Percentiles rank a stretch among this genome's conserved stretches.
Conservation (phyloP, 306 rosid genomes). For the Potentilla sterilis region DNA sequence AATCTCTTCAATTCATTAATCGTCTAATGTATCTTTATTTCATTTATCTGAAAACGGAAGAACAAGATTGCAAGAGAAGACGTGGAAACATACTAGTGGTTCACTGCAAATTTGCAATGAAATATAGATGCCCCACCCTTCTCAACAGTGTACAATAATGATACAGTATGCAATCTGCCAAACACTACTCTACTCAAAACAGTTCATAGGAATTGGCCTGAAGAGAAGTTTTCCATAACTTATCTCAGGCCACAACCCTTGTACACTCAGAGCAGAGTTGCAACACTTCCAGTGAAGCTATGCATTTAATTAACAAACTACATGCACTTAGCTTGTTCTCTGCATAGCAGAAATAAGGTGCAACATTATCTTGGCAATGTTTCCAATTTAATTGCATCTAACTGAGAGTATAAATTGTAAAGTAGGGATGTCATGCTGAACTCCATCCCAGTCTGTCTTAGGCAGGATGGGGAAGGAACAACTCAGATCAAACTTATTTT, state of each 20-base stretch:
- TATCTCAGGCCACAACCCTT: slow-evolving; percentile 13
- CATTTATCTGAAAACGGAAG: neutral
- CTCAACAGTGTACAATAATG: neutral
- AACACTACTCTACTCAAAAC: neutral
- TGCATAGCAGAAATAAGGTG: neutral
- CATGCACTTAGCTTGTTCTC: neutral
- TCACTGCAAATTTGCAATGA: neutral
- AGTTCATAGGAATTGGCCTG: neutral
- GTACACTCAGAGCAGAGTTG: neutral
- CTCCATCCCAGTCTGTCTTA: neutral
- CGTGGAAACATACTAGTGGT: neutral
- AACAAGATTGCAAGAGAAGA: neutral
- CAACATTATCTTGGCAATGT: neutral
- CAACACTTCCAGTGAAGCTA: neutral
- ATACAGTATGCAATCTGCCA: neutral
- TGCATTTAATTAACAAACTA: neutral
- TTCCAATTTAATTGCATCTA: neutral
- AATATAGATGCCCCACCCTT: neutral
- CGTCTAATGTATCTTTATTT: neutral
- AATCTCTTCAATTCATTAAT: too few relatives aligned
- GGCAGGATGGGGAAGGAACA: neutral
- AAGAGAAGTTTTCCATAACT: neutral
- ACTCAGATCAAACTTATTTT: neutral
- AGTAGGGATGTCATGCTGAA: neutral
- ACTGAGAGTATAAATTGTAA: neutral